Conservation (phyloP, 2,329 filamentous ascomycete species). For the Microcyclosporella mali region DNA sequence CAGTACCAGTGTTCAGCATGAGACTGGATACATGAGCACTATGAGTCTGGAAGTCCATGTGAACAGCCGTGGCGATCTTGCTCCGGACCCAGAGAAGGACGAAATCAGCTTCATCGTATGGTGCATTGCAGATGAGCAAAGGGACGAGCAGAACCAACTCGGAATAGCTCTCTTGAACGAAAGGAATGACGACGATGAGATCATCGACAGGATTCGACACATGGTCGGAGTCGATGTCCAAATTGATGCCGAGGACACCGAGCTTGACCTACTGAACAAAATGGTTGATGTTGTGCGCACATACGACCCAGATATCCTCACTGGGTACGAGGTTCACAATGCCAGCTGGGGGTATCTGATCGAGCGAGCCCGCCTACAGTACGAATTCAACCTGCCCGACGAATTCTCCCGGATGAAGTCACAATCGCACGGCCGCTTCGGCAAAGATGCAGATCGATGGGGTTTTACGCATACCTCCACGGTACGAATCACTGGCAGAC, state of each 20-base stretch:
- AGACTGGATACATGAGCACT: conserved; percentile 89
- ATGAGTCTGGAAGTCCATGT: conserved; percentile 93
- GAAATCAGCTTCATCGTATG: conserved; percentile 86
- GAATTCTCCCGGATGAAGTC: conserved; percentile 85
- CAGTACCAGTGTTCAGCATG: conserved; percentile 71
- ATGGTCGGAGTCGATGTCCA: conserved; percentile 51
- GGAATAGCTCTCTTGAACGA: conserved; percentile 63
- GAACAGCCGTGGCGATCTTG: conserved; percentile 72
- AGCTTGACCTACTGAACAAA: conserved; percentile 78
- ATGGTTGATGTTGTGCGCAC: conserved; percentile 79
- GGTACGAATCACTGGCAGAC: conserved; percentile 84
- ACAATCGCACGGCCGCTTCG: conserved; percentile 74
- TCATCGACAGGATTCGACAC: conserved; percentile 57
- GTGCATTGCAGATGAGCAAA: conserved; percentile 60
- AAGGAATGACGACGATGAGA: conserved; percentile 48
- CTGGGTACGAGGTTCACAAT: conserved; percentile 90
- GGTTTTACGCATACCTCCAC: conserved; percentile 91
- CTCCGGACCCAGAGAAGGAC: conserved; percentile 86
- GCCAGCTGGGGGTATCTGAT: conserved; percentile 94
- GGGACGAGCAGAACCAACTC: conserved; percentile 60
- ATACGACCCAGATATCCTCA: conserved; percentile 85
- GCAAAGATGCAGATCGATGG: conserved; percentile 83
- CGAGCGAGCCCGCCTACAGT: conserved; percentile 77
- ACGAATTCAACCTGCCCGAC: conserved; percentile 84
- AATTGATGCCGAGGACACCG: conserved; percentile 67